Percentiles rank a stretch among this genome's conserved stretches.
Conservation (phyloP, 1,284 basidiomycete genomes). For the Pyrrhoderma noxium region DNA sequence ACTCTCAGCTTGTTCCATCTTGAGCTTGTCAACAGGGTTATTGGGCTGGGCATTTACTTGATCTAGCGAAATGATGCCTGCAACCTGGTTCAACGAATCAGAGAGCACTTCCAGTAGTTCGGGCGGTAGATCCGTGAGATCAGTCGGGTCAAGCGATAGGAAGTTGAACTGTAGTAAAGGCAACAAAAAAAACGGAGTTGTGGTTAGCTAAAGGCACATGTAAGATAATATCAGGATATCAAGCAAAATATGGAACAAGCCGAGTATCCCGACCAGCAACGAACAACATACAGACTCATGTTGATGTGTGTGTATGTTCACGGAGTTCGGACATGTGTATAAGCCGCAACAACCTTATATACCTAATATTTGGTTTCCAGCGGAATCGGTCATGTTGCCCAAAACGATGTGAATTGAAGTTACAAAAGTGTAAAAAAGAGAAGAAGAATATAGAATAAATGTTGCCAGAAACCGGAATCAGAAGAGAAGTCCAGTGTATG, state of each 20-base stretch:
- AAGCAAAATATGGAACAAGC: not conserved
- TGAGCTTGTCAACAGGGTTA: slow-evolving; percentile 19
- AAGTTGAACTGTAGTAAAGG: slow-evolving; percentile 58
- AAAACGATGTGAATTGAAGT: too few relatives aligned
- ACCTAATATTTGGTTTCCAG: too few relatives aligned
- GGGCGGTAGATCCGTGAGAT: slow-evolving; percentile 56
- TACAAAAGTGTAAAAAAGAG: not conserved
- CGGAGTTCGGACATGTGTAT: too few relatives aligned
- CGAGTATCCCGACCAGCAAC: not conserved
- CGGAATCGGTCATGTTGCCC: too few relatives aligned
- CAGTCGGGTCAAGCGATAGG: slow-evolving; percentile 63
- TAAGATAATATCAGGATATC: slow-evolving; percentile 5
- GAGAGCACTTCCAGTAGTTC: slow-evolving; percentile 53
- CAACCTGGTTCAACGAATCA: slow-evolving; percentile 26
- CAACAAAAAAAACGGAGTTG: not conserved
- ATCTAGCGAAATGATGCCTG: slow-evolving; percentile 1
- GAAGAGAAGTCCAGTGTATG: not conserved
- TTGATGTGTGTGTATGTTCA: too few relatives aligned
- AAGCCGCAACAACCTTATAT: too few relatives aligned
- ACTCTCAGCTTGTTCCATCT: slow-evolving; percentile 29
- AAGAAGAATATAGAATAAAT: not conserved
- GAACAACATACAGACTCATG: too few relatives aligned
- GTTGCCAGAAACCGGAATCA: not conserved
- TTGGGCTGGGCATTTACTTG: slow-evolving; percentile 19
- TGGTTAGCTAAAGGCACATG: slow-evolving; percentile 1